phyloP scores from a whole-genome alignment of 805 yeast species.

The Ogataea glucozyma region DNA sequence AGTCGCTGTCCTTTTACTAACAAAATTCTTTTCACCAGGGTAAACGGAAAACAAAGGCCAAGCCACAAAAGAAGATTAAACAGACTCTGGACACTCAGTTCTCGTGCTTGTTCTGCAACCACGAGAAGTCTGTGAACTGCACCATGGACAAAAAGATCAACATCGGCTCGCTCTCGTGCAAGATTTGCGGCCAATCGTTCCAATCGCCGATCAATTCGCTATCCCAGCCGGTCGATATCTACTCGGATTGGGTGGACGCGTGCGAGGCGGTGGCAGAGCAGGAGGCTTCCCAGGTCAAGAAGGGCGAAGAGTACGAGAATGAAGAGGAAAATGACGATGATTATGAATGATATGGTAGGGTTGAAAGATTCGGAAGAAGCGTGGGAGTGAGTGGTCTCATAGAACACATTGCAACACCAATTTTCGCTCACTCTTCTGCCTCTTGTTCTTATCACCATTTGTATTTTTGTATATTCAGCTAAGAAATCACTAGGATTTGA shows the following conservation, averaged over 20 bases:
- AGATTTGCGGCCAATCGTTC: conserved; percentile 91
- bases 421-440: conserved; percentile 7
- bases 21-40: conserved; percentile 25
- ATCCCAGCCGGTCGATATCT: conserved; percentile 90
- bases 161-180: conserved; percentile 83
- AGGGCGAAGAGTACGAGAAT: conserved; percentile 22
- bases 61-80: conserved; percentile 77
- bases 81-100: conserved; percentile 80
- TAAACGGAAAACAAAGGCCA: conserved; percentile 75
- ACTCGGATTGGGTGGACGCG: conserved; percentile 98
- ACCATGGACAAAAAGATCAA: conserved; percentile 82
- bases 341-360: conserved; percentile 17
- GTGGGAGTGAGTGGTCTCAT: no score
- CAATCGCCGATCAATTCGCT: conserved; percentile 83
- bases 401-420: conserved; percentile 9
- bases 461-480: conserved; percentile 5
- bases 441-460: neutral
- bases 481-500: conserved; percentile 4
- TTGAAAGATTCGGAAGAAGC: no score
- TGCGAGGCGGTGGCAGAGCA: conserved; percentile 86
- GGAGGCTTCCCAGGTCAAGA: conserved; percentile 32
- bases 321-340: conserved; percentile 27
- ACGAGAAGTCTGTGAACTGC: conserved; percentile 88
- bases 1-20: conserved; percentile 1
- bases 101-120: conserved; percentile 93